Evolutionary conservation across 768 basidiomycete genomes (phyloP), one percentile per base, ranked within the genome.

Genomic region (Tylopilus felleus): DNA sequence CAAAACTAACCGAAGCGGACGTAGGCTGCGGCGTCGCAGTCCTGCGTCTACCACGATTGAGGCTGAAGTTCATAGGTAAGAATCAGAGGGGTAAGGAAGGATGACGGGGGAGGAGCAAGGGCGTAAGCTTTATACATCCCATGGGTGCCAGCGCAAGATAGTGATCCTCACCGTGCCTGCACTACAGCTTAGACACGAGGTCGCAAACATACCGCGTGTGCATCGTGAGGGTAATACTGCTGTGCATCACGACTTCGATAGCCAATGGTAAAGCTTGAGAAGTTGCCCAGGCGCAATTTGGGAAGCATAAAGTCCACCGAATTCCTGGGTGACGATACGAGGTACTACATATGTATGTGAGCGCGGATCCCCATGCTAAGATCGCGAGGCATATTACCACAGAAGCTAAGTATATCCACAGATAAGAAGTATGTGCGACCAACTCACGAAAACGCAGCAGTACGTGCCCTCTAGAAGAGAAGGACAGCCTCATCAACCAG

Each of bases 71-170:
- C 12, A 14, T 33, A 61, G 21, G 21, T 25, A 16, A 1, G 4
- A 10, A 16, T 33, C 29, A 21, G 52, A 16, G 13, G 23, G 23
- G 17, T 22, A 51, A 12, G 29, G 39, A 25, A 4, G 38, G 19
- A 33, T 40, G 41, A 36, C 16, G 35, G 17, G 16, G 22, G 33
- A 28, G 12, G 25, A 16, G 14, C 2, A 14, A 43, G 14, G 33
- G 3, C 21, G 19, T 13, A 25, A 25, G 22, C 25, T 63, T 62
- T 65, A 62, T 65, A 9, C 27, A 22, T 42, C 22, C 5, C 17
- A 22, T 23, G 33, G 31, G 12, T 1, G 51, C 40, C 48, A 39
- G 51, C 29, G 2, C 1, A 38, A 28, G 19, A 41, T 17, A 4
- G 33, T 9, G 9, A 9, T 33, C 33, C 33, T 33, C 14, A 14